phyloP scores from a whole-genome alignment of 768 basidiomycete genomes.

The Suillus americanus region DNA sequence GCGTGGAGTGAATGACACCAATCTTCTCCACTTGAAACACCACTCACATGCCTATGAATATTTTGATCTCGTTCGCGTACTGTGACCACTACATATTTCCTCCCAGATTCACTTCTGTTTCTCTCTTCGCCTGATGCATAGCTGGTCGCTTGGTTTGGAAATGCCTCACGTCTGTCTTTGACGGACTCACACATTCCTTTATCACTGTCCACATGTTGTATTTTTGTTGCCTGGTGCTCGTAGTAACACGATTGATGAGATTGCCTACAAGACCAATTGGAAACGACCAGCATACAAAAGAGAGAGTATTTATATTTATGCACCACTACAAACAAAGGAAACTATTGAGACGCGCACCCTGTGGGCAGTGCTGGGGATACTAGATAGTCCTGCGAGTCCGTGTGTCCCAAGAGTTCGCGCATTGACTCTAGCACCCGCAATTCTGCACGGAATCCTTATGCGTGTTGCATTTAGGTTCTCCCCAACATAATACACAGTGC shows the following conservation, averaged over 20 bases:
- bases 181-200: conserved; percentile 23
- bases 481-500: no score
- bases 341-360: no score
- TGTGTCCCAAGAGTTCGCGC: no score
- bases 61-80: neutral
- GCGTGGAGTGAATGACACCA: neutral
- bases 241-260: conserved; percentile 1
- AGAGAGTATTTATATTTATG: no score
- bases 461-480: no score
- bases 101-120: conserved; percentile 11
- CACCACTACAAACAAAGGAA: no score
- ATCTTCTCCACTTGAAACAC: neutral
- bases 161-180: conserved; percentile 6
- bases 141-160: conserved; percentile 4
- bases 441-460: no score
- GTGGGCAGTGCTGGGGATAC: no score
- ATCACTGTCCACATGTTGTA: conserved; percentile 16
- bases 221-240: conserved; percentile 3
- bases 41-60: neutral
- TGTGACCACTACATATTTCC: neutral
- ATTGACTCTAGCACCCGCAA: no score
- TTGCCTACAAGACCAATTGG: no score
- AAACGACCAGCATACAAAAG: neutral
- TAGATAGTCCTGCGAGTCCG: no score
- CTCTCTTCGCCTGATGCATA: neutral